Base-by-base conservation (phyloP, 495 filamentous ascomycete genomes). In the Paragyromitra xinjiangensis region DNA sequence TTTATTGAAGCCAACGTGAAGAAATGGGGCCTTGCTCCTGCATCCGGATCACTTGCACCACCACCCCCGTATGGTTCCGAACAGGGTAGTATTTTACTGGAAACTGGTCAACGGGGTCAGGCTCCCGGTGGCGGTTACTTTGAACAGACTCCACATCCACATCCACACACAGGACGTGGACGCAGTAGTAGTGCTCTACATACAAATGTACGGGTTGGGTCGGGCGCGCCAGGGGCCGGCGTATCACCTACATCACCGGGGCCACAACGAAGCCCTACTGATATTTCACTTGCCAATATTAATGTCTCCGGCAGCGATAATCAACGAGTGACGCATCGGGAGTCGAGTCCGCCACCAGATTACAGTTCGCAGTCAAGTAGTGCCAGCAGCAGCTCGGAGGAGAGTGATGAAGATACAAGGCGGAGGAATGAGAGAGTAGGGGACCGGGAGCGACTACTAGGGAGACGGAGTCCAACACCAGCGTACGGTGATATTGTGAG, bases 1-100 rank as follows among this genome's bases (percentile, higher is more conserved):
- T 99, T 98, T 81, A 98, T 99, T 82, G 95, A 99, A 85, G 95
- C 94, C 55, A 99, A 99, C 78, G 95, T 99, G 48, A 99, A 99
- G 88, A 98, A 98, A 87, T 98, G 95, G 95, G 95, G 95, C 6
- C 85, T 99, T 65, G 95, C 95, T 59, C 95, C 95, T 12, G 96
- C 96, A 89, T 97, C 94, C 0, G 95, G 95, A 51, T 96, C 92
- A 81, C 87, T 98, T 50, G 96, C 95, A 51, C 96, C 95, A 14
- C 95, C 95, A 40, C 95, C 95, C 55, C 96, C 95, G 4, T 99
- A 99, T 81, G 95, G 95, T 24, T 95, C 92, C 70, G 95, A 98
- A 84, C 93, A 97, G 83, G 95, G 95, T 67, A 97, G 93, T 80
- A 97, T 99, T 68, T 85, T 99, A 7, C 90, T 99, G 6, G 96